Evolutionary conservation across 768 basidiomycete genomes (phyloP).

Genomic region (Auriscalpium microsporum): DNA sequence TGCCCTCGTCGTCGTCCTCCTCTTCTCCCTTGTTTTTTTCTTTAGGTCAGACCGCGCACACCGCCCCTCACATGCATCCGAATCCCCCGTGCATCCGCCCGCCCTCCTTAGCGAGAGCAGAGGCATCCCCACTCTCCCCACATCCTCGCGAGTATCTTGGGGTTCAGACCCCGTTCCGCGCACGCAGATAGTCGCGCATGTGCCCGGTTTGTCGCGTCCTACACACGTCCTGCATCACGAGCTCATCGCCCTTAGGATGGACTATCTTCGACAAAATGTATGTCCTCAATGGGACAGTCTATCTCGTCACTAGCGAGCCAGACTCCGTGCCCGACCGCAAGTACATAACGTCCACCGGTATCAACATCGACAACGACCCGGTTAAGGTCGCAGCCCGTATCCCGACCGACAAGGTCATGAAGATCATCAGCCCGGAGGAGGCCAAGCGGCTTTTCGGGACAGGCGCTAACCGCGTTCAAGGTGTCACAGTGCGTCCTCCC

Average conservation of each 20-base stretch:
- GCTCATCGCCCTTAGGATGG: conserved; percentile 54
- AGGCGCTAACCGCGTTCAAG: conserved; percentile 68
- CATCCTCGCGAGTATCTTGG: conserved; percentile 16
- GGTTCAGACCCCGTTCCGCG: conserved; percentile 33
- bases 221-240: neutral
- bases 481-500: conserved; percentile 49
- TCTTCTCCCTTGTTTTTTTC: conserved; percentile 19
- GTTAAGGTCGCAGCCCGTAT: conserved; percentile 49
- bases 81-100: conserved; percentile 1
- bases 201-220: conserved; percentile 41
- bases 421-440: conserved; percentile 58
- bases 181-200: conserved; percentile 68
- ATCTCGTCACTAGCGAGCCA: conserved; percentile 71
- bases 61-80: neutral
- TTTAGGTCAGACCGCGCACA: neutral
- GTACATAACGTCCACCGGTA: conserved; percentile 64
- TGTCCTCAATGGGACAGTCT: conserved; percentile 72
- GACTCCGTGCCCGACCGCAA: conserved; percentile 53
- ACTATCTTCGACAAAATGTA: conserved; percentile 83
- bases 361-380: conserved; percentile 47
- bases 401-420: conserved; percentile 75
- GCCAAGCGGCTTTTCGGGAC: conserved; percentile 64
- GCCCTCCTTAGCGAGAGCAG: neutral
- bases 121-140: conserved; percentile 5
- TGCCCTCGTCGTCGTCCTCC: conserved; percentile 20